Percentiles rank a stretch among this genome's conserved stretches.
Conservation (phyloP, 441 rosid genomes). For the Dalechampia spathulata region DNA sequence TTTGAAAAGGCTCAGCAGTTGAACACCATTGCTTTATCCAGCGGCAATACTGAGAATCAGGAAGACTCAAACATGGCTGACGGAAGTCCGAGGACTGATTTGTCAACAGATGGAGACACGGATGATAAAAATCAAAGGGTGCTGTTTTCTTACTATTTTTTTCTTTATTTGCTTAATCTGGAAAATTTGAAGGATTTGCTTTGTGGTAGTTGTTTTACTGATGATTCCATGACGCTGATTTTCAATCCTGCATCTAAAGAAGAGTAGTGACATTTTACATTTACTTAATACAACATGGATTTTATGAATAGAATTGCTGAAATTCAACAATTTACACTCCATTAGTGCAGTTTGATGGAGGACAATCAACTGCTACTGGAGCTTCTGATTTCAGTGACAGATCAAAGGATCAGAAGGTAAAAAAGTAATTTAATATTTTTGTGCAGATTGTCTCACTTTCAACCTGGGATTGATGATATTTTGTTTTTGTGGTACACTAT, state of each 20-base stretch:
- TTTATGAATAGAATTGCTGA: slow-evolving; percentile 1
- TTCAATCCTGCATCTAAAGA: slow-evolving; percentile 1
- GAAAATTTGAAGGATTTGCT: too few species aligned
- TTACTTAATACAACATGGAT: slow-evolving; percentile 1
- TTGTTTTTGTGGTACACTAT: slow-evolving; percentile 29
- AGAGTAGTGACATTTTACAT: too few species aligned
- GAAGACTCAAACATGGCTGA: slow-evolving; percentile 68
- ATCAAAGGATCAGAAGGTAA: slow-evolving; percentile 96
- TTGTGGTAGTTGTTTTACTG: background rate
- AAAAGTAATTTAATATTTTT: slow-evolving; percentile 10
- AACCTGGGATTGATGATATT: slow-evolving; percentile 15
- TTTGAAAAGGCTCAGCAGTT: slow-evolving; percentile 32
- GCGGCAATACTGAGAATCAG: slow-evolving; percentile 43
- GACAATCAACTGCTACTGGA: slow-evolving; percentile 31
- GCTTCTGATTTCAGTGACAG: slow-evolving; percentile 91
- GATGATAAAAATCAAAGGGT: slow-evolving; percentile 80
- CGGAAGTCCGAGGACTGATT: slow-evolving; percentile 84
- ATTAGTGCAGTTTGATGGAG: slow-evolving; percentile 63
- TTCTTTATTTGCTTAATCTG: background rate
- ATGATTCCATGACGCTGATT: too few species aligned
- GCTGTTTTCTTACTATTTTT: slow-evolving; percentile 8
- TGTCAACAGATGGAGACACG: slow-evolving; percentile 81
- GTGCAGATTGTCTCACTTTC: slow-evolving; percentile 8
- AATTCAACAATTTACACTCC: slow-evolving; percentile 14
- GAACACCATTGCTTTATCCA: slow-evolving; percentile 26